These are phyloP conservation scores for Fusarium sp. DNA, from an alignment of 2,329 filamentous ascomycete species.

Conservation along the genomic window DNA sequence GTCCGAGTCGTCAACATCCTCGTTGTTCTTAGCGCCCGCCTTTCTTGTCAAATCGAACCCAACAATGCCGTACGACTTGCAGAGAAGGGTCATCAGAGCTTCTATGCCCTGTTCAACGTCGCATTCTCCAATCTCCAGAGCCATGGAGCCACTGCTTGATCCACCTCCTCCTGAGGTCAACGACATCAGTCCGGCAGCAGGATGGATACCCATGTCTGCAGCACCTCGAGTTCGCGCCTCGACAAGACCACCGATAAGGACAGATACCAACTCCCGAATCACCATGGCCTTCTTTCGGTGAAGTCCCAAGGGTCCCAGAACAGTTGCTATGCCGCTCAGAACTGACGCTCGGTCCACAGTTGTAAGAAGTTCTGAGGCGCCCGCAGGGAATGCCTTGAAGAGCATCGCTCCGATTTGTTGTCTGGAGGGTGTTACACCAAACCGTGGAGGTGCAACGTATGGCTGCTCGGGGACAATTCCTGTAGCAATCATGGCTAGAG, in stretches of 20 bases:
- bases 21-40: constrained; percentile 36
- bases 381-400: constrained; percentile 76
- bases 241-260: constrained; percentile 84
- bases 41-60: constrained; percentile 54
- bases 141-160: constrained; percentile 61
- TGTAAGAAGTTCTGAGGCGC: constrained; percentile 73
- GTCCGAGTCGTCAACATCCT: constrained; percentile 58
- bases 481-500: constrained; percentile 72
- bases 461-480: constrained; percentile 65
- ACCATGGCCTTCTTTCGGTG: constrained; percentile 93
- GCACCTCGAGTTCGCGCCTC: constrained; percentile 93
- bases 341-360: constrained; percentile 82
- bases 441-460: constrained; percentile 63
- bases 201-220: constrained; percentile 95
- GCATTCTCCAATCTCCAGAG: constrained; percentile 70
- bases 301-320: constrained; percentile 82
- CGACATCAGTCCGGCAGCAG: constrained; percentile 84
- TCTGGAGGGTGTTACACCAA: constrained; percentile 67
- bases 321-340: constrained; percentile 85
- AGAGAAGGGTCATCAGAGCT: constrained; percentile 68
- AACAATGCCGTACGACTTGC: constrained; percentile 73
- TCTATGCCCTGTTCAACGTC: constrained; percentile 75
- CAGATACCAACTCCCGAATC: constrained; percentile 83
- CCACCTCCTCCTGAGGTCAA: constrained; percentile 66
- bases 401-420: constrained; percentile 72